These are phyloP conservation scores for Nakazawaea laoshanensis DNA, from an alignment of 805 yeast genomes.

Conservation along the genomic window DNA sequence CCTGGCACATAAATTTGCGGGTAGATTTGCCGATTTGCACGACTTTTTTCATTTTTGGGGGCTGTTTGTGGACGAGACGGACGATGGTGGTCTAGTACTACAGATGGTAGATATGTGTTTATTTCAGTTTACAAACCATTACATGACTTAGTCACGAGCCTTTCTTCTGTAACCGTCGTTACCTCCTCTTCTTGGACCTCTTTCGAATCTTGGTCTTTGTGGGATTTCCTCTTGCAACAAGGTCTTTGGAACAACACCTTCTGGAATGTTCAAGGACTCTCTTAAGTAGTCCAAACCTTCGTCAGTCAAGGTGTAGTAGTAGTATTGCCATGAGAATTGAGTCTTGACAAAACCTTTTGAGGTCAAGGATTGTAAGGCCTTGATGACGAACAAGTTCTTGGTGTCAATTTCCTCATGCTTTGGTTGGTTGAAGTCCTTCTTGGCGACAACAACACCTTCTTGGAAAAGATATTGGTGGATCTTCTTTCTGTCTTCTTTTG, in stretches of 20 bases:
- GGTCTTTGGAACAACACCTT: constrained; percentile 97
- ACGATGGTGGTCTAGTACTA: too few relatives aligned
- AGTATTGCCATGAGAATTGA: constrained; percentile 99
- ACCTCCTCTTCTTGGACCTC: constrained; percentile 44
- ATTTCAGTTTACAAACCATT: too few relatives aligned
- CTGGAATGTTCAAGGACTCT: constrained; percentile 97
- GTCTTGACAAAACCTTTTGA: constrained; percentile 99
- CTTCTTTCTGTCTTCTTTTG: constrained; percentile 99
- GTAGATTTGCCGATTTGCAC: too few relatives aligned
- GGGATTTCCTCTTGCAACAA: constrained; percentile 93
- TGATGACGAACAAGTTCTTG: constrained; percentile 95
- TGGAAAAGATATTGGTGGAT: constrained; percentile 98
- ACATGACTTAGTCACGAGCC: constrained; percentile 21
- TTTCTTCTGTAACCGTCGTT: constrained; percentile 55
- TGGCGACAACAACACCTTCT: constrained; percentile 99
- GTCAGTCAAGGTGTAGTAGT: constrained; percentile 99
- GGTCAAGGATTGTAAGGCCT: constrained; percentile 98
- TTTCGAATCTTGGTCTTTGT: constrained; percentile 47
- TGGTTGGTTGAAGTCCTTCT: constrained; percentile 96
- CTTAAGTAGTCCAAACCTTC: constrained; percentile 98
- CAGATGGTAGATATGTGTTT: too few relatives aligned
- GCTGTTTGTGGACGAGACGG: too few relatives aligned
- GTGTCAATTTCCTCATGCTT: constrained; percentile 98
- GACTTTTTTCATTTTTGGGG: too few relatives aligned
- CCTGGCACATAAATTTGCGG: too few relatives aligned